Conservation (phyloP, 495 filamentous ascomycete species). For the Polyplosphaeria fusca region DNA sequence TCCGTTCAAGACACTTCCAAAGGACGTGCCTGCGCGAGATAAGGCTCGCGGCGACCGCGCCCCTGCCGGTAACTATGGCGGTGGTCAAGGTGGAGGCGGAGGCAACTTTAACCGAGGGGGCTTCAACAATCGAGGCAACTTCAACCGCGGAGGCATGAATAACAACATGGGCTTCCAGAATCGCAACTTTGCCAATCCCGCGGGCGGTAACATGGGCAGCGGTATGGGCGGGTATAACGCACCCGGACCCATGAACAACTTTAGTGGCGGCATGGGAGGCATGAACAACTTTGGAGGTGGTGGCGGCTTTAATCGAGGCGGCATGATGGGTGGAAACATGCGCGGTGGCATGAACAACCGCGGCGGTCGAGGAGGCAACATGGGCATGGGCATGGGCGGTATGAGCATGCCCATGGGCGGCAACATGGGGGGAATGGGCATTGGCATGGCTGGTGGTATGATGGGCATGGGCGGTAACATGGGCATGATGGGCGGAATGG, state of each 20-base stretch:
- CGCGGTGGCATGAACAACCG: slow-evolving; percentile 35
- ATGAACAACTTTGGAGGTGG: slow-evolving; percentile 54
- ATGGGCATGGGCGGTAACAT: slow-evolving; percentile 35
- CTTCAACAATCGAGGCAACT: slow-evolving; percentile 39
- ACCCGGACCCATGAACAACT: slow-evolving; percentile 43
- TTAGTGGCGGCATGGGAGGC: slow-evolving; percentile 56
- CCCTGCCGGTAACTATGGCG: slow-evolving; percentile 43
- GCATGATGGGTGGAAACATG: slow-evolving; percentile 35
- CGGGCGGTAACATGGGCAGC: slow-evolving; percentile 29
- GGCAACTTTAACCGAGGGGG: slow-evolving; percentile 38
- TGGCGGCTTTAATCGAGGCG: slow-evolving; percentile 52
- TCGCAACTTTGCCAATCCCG: slow-evolving; percentile 48
- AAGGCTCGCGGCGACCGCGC: slow-evolving; percentile 52
- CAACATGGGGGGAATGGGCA: slow-evolving; percentile 38
- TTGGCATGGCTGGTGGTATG: slow-evolving; percentile 6
- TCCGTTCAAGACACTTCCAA: slow-evolving; percentile 87
- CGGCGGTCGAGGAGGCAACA: slow-evolving; percentile 33
- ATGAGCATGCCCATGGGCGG: slow-evolving; percentile 52
- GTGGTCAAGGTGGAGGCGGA: slow-evolving; percentile 40
- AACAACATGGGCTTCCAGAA: slow-evolving; percentile 42
- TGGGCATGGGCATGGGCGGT: slow-evolving; percentile 41
- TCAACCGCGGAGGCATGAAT: slow-evolving; percentile 31
- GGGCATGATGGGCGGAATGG: slow-evolving; percentile 57
- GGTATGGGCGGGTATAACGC: slow-evolving; percentile 15
- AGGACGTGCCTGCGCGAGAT: slow-evolving; percentile 78